A percentile compares a stretch with the other conserved stretches of the same genome.
phyloP scores from a whole-genome alignment of 805 yeast genomes.

The Lipomyces kockii region DNA sequence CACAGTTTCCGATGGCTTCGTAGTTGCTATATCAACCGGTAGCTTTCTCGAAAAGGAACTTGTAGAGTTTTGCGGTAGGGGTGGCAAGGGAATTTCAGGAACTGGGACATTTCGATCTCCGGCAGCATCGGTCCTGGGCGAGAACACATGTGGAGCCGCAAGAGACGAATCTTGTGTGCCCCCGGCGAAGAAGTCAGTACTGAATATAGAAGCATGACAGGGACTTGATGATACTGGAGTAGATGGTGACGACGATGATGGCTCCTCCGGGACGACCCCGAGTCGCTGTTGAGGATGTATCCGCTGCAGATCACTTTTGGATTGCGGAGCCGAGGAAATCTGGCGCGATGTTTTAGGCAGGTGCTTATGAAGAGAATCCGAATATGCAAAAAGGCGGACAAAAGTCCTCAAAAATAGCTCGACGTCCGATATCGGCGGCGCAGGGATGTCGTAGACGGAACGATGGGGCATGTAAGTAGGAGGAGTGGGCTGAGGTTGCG shows the following conservation, averaged over 20 bases:
- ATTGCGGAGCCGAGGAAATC: background rate
- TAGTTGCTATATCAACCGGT: background rate
- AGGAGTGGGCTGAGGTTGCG: background rate
- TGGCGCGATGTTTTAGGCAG: background rate
- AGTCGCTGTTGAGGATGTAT: background rate
- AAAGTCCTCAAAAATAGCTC: constrained; percentile 24
- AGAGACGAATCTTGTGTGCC: background rate
- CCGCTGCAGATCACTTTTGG: background rate
- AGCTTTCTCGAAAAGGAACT: background rate
- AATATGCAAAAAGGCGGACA: constrained; percentile 20
- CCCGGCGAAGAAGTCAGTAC: background rate
- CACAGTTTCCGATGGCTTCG: background rate
- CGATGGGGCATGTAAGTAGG: background rate
- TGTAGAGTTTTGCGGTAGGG: background rate
- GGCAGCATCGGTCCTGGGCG: background rate
- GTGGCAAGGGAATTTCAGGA: background rate
- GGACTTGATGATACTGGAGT: background rate
- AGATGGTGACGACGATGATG: background rate
- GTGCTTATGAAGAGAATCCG: background rate
- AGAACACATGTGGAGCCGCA: background rate
- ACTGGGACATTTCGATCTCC: background rate
- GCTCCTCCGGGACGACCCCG: background rate
- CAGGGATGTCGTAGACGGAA: constrained; percentile 25
- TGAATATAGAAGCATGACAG: background rate
- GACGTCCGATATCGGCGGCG: constrained; percentile 23